These are phyloP conservation scores for Aspergillus tubingensis DNA, from an alignment of 2,329 filamentous ascomycete species.

Conservation along the genomic window DNA sequence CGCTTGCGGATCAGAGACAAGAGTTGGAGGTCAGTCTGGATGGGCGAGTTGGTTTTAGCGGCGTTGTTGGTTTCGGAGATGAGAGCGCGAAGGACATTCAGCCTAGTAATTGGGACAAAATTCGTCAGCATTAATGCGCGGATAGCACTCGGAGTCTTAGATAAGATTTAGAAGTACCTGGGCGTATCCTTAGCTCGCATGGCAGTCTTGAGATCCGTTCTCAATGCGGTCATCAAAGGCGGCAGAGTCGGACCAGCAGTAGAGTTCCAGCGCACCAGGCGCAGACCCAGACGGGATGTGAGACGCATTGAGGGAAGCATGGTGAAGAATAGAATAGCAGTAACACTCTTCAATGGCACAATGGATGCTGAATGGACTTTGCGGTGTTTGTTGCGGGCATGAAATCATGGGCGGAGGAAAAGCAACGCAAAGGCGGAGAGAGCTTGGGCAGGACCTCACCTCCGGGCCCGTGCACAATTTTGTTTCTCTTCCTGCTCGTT, in stretches of 20 bases:
- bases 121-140: not conserved
- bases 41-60: slow-evolving; percentile 48
- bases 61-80: slow-evolving; percentile 54
- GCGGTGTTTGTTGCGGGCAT: not conserved
- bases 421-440: slow-evolving; percentile 19
- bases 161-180: slow-evolving; percentile 32
- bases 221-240: slow-evolving; percentile 48
- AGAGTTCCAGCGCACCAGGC: slow-evolving; percentile 43
- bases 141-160: not conserved
- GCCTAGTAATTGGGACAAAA: slow-evolving; percentile 27
- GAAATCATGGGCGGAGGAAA: slow-evolving; percentile 10
- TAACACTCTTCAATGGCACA: not conserved
- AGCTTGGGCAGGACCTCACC: slow-evolving; percentile 18
- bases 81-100: slow-evolving; percentile 51
- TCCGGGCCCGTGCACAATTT: slow-evolving; percentile 42
- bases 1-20: slow-evolving; percentile 51
- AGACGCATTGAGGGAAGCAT: slow-evolving; percentile 40
- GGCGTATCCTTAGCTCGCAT: slow-evolving; percentile 53
- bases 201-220: slow-evolving; percentile 50
- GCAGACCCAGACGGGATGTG: slow-evolving; percentile 29
- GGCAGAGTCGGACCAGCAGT: slow-evolving; percentile 39
- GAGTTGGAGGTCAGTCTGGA: slow-evolving; percentile 50
- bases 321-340: not conserved
- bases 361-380: not conserved
- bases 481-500: slow-evolving; percentile 30